Evolutionary conservation across 2,329 filamentous ascomycete genomes (phyloP).

Genomic region (Chaetomium sp.): DNA sequence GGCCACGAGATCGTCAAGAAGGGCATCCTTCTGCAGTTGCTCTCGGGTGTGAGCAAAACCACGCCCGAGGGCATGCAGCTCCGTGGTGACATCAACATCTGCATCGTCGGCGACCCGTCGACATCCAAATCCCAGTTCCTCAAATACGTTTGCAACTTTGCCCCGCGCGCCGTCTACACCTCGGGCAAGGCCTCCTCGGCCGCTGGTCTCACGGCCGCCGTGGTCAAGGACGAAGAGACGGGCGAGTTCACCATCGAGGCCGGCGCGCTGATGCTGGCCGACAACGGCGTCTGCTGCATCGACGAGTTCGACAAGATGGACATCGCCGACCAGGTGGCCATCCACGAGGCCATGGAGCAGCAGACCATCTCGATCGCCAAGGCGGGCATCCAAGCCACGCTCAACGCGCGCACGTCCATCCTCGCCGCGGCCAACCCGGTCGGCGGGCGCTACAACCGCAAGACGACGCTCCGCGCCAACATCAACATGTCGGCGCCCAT

Average conservation of each 20-base stretch:
- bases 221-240: constrained; percentile 97
- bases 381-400: constrained; percentile 94
- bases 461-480: constrained; percentile 88
- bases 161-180: constrained; percentile 96
- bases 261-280: constrained; percentile 93
- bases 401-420: constrained; percentile 94
- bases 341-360: constrained; percentile 99
- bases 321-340: constrained; percentile 92
- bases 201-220: constrained; percentile 93
- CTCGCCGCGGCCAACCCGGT: constrained; percentile 96
- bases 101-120: constrained; percentile 93
- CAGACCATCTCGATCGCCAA: constrained; percentile 99
- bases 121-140: constrained; percentile 98
- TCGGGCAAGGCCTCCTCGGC: constrained; percentile 97
- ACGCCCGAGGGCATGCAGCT: constrained; percentile 94
- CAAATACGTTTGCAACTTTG: constrained; percentile 95
- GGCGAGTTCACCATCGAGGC: constrained; percentile 99
- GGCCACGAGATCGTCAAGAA: constrained; percentile 98
- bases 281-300: constrained; percentile 97
- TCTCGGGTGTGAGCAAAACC: constrained; percentile 91
- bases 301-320: constrained; percentile 99
- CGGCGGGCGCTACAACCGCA: constrained; percentile 94
- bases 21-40: constrained; percentile 86
- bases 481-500: constrained; percentile 99
- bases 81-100: constrained; percentile 97